Evolutionary conservation across 2,329 filamentous ascomycete genomes (phyloP), one percentile per base, ranked within the genome.

Genomic region (Aureobasidium sp.): DNA sequence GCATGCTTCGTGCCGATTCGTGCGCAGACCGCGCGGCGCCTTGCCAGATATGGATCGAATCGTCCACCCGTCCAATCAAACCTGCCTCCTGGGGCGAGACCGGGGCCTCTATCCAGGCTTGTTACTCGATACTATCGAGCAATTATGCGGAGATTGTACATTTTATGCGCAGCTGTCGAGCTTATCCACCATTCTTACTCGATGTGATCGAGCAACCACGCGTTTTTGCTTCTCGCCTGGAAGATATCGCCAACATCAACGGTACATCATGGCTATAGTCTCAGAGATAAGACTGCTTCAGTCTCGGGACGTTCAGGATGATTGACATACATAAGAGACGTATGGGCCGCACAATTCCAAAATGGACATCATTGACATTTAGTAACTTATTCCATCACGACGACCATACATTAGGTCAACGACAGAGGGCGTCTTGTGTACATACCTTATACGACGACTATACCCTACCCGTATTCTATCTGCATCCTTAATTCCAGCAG

Each of bases 351-450:
- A 42, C 51, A 4, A 13, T 42, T 42, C 17, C n/a, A 33, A 7
- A 17, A 43, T 42, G 38, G 37, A 55, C 33, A 55, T 21, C 51
- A 55, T 43, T 43, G 51, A 43, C 37, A 31, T 27, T 31, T 23
- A 55, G 17, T 6, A 21, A 31, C 17, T 17, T n/a, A n/a, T n/a
- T n/a, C n/a, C 38, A 43, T 43, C 38, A 55, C 37, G n/a, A 57
- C 27, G 29, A 57, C 53, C 40, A 45, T 25, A 23, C 31, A 11
- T 23, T 57, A 46, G 53, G 40, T 57, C 40, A 25, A 57, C 21
- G 9, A 25, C 29, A 40, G 8, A 46, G 7, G 15, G 29, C 33
- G 65, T 68, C 8, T 70, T 61, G 21, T 29, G n/a, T 55, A 43
- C 37, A 55, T 43, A 55, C 15, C 38, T 17, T 19, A 43, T 21